Conservation (phyloP, 2,329 filamentous ascomycete genomes). For the Xylaria sp. region DNA sequence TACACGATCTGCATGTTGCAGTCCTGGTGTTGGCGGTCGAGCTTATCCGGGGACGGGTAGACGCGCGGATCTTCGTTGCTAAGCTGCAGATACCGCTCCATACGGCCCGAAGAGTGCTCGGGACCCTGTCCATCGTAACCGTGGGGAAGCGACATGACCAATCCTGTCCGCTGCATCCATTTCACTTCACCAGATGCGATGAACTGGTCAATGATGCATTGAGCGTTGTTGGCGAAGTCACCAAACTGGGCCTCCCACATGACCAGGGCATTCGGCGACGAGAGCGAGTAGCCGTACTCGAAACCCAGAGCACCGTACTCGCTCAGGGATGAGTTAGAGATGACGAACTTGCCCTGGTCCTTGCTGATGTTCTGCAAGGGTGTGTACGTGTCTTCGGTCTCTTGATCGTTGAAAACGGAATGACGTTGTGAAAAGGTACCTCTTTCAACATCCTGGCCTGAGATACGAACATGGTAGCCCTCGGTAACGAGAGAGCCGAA, state of each 20-base stretch:
- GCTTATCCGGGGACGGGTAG: conserved; percentile 85
- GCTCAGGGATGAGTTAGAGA: conserved; percentile 89
- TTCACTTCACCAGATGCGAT: conserved; percentile 96
- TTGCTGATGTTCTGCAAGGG: conserved; percentile 86
- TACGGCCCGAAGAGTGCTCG: conserved; percentile 95
- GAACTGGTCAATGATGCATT: conserved; percentile 99
- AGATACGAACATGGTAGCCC: conserved; percentile 96
- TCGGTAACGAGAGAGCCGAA: conserved; percentile 90
- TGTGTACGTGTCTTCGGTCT: conserved; percentile 89
- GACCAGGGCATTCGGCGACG: conserved; percentile 93
- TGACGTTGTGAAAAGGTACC: conserved; percentile 99
- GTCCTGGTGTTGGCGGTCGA: conserved; percentile 97
- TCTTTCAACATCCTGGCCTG: conserved; percentile 98
- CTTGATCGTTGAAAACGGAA: conserved; percentile 96
- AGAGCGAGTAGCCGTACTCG: conserved; percentile 97
- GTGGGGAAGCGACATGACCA: conserved; percentile 95
- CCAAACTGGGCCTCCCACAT: conserved; percentile 99
- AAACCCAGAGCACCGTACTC: conserved; percentile 81
- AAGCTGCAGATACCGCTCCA: conserved; percentile 96
- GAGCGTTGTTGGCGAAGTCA: conserved; percentile 99
- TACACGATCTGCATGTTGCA: conserved; percentile 99
- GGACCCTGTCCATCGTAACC: conserved; percentile 98
- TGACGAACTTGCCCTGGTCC: conserved; percentile 93
- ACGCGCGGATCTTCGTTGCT: conserved; percentile 96
- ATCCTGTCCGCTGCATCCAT: conserved; percentile 96